Evolutionary conservation across 257 asterid species (phyloP).

Genomic region (Scutellaria baicalensis): DNA sequence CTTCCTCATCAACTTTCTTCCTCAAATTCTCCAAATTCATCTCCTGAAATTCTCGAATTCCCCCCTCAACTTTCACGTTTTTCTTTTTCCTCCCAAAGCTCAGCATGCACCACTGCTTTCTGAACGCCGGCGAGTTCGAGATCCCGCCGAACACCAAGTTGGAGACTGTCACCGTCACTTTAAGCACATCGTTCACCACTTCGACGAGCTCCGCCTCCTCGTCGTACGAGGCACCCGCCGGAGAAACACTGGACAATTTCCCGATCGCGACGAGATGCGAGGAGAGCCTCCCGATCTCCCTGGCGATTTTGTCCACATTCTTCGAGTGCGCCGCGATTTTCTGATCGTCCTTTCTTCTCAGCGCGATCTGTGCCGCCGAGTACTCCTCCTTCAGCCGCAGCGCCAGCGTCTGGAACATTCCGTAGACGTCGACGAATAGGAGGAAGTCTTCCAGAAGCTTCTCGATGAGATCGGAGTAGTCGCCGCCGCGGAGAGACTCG

Average conservation of each 20-base stretch:
- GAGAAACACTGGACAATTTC: constrained; percentile 11
- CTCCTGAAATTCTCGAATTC: constrained; percentile 39
- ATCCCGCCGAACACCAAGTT: constrained; percentile 42
- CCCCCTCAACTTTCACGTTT: constrained; percentile 30
- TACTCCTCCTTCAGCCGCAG: constrained; percentile 54
- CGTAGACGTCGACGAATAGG: constrained; percentile 60
- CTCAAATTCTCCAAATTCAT: constrained; percentile 31
- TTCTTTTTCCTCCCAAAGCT: constrained; percentile 36
- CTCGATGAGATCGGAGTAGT: constrained; percentile 32
- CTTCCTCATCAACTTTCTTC: constrained; percentile 42
- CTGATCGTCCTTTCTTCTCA: constrained; percentile 43
- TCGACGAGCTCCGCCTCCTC: constrained; percentile 44
- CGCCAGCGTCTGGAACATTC: constrained; percentile 55
- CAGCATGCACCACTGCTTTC: constrained; percentile 34
- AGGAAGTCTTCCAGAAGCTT: constrained; percentile 71
- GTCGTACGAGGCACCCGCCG: constrained; percentile 12
- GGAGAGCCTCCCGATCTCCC: constrained; percentile 48
- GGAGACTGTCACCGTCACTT: constrained; percentile 45
- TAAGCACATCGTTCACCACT: constrained; percentile 43
- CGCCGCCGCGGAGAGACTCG: constrained; percentile 40
- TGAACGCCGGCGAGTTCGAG: constrained; percentile 35
- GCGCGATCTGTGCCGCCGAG: constrained; percentile 47
- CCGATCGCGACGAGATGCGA: constrained; percentile 18
- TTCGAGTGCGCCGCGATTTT: constrained; percentile 28
- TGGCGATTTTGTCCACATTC: constrained; percentile 36